phyloP scores from a whole-genome alignment of 345 rosid genomes.

The Syzygium aromaticum region DNA sequence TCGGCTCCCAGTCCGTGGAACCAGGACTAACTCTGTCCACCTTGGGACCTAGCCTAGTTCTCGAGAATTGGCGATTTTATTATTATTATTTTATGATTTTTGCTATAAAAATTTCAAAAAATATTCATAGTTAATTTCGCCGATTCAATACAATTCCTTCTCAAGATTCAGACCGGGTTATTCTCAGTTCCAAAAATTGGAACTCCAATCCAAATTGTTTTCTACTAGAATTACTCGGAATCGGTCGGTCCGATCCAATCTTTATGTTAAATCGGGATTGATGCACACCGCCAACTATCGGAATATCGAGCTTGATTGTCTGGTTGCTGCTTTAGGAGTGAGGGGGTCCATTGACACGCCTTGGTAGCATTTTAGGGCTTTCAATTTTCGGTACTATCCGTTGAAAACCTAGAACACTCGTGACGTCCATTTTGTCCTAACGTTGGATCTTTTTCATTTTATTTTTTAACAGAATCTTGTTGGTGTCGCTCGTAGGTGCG shows the following conservation, averaged over 20 bases:
- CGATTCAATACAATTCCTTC: fast-evolving
- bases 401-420: neutral
- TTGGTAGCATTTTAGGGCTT: neutral
- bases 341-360: neutral
- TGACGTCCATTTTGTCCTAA: neutral
- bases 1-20: neutral
- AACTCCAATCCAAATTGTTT: no score
- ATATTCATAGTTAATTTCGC: fast-evolving
- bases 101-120: neutral
- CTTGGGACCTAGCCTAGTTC: neutral
- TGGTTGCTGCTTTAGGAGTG: neutral
- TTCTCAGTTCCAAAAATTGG: neutral
- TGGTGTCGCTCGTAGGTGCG: neutral
- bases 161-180: neutral
- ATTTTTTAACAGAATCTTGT: neutral
- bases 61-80: no score
- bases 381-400: neutral
- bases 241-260: fast-evolving
- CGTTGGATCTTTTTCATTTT: neutral
- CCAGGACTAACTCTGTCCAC: neutral
- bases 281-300: neutral
- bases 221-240: neutral
- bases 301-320: neutral
- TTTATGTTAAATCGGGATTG: neutral
- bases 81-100: neutral